Evolutionary conservation across 2,329 filamentous ascomycete genomes (phyloP), one percentile per base, ranked within the genome.

Genomic region (Ophiostoma tasmaniense): DNA sequence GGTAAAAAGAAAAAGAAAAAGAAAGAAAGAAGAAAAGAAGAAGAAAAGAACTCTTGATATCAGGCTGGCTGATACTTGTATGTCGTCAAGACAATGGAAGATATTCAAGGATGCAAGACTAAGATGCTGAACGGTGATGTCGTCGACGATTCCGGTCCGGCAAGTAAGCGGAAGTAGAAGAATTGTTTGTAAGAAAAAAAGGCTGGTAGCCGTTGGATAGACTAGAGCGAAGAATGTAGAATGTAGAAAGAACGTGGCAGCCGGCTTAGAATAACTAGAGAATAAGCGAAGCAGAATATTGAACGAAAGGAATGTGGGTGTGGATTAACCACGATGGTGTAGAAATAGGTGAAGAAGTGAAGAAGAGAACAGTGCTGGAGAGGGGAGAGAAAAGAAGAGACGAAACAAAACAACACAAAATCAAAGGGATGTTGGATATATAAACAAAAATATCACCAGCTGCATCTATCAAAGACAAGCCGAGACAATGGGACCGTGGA

Each of bases 291-390:
- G 42, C 42, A 45, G 50, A 55, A 55, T 55, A 55, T 55, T 25
- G 50, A 25, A 55, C n/a, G 50, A 66, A 66, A 66, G 45, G 65
- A 66, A 66, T 52, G 65, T 66, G 65, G 14, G 65, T 30, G 65
- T 52, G 64, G 22, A 30, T 10, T n/a, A 66, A 52, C 37, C 39
- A 66, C 64, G 28, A 66, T 20, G 22, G 30, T 7, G 17, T 37
- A 37, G 61, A 10, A 50, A 33, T 7, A 14, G 4, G 25, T 10
- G 14, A 28, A 7, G 33, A 7, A 35, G 25, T 8, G 39, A 50
- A 50, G 22, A 20, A 10, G 22, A 25, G 50, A 55, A 55, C 50
- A 55, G 50, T 25, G 64, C 30, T 45, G 39, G 33, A 33, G 37
- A 45, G 30, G 35, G n/a, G 39, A 66, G n/a, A 14, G 1, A 66